Evolutionary conservation across 176 grass and related monocot genomes (phyloP).

Genomic region (Puccinellia tenuiflora): DNA sequence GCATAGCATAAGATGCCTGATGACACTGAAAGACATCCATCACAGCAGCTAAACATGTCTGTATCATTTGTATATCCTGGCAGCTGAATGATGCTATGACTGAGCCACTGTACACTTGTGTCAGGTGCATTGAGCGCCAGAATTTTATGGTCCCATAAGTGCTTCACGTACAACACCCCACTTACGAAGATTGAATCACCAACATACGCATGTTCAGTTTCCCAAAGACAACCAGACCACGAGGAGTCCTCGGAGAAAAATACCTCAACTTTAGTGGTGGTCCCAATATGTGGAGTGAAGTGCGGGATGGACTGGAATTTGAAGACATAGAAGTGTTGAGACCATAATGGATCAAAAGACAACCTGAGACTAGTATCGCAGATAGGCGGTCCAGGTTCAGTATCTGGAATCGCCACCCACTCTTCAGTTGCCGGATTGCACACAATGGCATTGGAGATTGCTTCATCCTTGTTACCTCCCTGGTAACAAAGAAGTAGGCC

Average conservation of each 20-base stretch:
- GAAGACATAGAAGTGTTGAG: conserved; percentile 25
- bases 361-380: neutral
- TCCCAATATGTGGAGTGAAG: neutral
- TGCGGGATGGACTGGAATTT: neutral
- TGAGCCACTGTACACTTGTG: neutral
- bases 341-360: conserved; percentile 24
- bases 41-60: neutral
- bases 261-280: neutral
- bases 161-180: neutral
- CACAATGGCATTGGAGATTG: neutral
- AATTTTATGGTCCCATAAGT: neutral
- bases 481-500: conserved; percentile 28
- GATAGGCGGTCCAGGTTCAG: neutral
- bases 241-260: neutral
- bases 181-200: neutral
- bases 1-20: conserved; percentile 7
- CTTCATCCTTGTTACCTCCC: neutral
- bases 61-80: neutral
- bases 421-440: conserved; percentile 25
- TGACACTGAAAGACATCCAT: neutral
- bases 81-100: neutral
- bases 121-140: neutral
- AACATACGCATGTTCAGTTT: neutral
- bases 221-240: neutral
- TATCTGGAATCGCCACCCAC: neutral